These are phyloP conservation scores for Arthrobotrys musiformis DNA, from an alignment of 2,329 filamentous ascomycete genomes.

Conservation along the genomic window DNA sequence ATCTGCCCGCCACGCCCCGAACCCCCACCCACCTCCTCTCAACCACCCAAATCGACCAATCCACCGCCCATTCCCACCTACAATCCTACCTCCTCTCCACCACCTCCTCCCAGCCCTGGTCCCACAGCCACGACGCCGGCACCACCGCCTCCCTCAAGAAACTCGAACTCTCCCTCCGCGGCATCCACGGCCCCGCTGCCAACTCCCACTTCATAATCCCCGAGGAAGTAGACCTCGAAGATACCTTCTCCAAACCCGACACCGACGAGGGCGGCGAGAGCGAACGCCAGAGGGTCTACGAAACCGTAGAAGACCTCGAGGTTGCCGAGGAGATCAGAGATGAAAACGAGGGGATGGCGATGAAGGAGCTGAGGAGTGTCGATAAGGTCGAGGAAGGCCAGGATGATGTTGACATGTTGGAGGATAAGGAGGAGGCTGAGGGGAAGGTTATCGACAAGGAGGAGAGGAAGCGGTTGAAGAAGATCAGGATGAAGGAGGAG, in stretches of 20 bases:
- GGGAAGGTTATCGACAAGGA: conserved; percentile 29
- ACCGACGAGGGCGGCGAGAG: conserved; percentile 45
- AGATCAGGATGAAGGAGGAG: conserved; percentile 38
- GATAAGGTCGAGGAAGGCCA: conserved; percentile 14
- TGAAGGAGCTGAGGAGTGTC: conserved; percentile 39
- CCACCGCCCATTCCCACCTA: conserved; percentile 47
- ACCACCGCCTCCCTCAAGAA: conserved; percentile 48
- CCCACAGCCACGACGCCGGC: conserved; percentile 50
- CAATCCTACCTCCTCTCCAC: conserved; percentile 48
- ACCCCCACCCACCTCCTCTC: conserved; percentile 33
- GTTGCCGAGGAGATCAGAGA: conserved; percentile 41
- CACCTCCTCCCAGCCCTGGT: conserved; percentile 46
- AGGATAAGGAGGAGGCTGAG: conserved; percentile 1
- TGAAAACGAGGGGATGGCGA: conserved; percentile 7
- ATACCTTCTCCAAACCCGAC: conserved; percentile 27
- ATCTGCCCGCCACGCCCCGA: conserved; percentile 18
- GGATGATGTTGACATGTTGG: background rate
- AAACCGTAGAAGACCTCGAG: conserved; percentile 47
- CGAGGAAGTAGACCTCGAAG: conserved; percentile 1
- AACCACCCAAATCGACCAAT: conserved; percentile 1
- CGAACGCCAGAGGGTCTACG: conserved; percentile 51
- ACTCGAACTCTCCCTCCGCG: conserved; percentile 52
- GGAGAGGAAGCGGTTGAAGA: conserved; percentile 47
- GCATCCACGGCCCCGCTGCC: conserved; percentile 37
- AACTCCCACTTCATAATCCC: conserved; percentile 21